Conservation (phyloP, 768 basidiomycete species). For the Lactifluus volemus region DNA sequence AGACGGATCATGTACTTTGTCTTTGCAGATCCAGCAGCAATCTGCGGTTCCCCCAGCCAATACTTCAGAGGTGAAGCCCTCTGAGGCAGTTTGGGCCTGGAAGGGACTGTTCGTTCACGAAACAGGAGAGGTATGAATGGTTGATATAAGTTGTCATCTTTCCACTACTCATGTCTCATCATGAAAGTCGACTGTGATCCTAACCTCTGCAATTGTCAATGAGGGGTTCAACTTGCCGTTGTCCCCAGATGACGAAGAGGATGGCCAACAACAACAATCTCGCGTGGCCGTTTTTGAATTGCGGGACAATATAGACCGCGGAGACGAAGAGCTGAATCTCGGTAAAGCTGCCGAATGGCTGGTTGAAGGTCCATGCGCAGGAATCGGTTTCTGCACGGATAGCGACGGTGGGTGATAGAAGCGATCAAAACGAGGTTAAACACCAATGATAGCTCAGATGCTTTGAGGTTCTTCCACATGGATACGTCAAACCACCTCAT, state of each 20-base stretch:
- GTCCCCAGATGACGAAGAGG: neutral
- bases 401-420: conserved; percentile 5
- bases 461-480: conserved; percentile 35
- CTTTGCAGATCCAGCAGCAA: conserved; percentile 26
- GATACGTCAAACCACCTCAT: conserved; percentile 38
- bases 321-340: conserved; percentile 1
- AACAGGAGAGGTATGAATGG: conserved; percentile 23
- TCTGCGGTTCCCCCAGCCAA: conserved; percentile 25
- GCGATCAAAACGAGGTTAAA: neutral
- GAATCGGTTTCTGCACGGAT: conserved; percentile 6
- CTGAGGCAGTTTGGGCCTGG: conserved; percentile 29
- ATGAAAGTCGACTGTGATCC: conserved; percentile 12
- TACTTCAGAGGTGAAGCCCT: conserved; percentile 26
- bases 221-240: neutral
- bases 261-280: neutral
- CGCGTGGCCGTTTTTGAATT: conserved; percentile 10
- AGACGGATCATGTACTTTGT: conserved; percentile 40
- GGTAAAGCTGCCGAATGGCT: conserved; percentile 15
- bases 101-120: conserved; percentile 24
- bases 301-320: conserved; percentile 2
- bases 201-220: conserved; percentile 9
- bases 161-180: neutral
- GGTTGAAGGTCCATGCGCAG: conserved; percentile 10
- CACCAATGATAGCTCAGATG: conserved; percentile 24
- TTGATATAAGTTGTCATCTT: neutral